Evolutionary conservation across 306 rosid species (phyloP), one percentile per base, ranked within the genome.

Genomic region (Aeschynomene evenia): DNA sequence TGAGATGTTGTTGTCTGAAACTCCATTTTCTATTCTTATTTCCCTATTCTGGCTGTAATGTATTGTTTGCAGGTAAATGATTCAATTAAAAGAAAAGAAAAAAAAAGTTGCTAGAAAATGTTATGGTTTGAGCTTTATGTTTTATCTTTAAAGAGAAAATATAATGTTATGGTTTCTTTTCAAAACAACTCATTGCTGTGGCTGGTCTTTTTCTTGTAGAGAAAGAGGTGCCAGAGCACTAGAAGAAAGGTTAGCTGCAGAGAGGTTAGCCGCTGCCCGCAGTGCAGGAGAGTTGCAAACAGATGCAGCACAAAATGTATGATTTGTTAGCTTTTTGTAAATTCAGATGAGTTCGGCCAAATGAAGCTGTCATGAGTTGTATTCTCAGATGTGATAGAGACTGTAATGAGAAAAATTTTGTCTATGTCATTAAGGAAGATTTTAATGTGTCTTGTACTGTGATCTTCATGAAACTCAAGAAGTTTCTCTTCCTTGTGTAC

Each of bases 141-240:
- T 39, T 58, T 63, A 34, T 23, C 37, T 62, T 48, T 22, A 13
- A n/a, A n/a, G n/a, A n/a, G n/a, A n/a, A n/a, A n/a, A n/a, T n/a
- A n/a, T n/a, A n/a, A n/a, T n/a, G n/a, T n/a, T n/a, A n/a, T n/a
- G n/a, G n/a, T n/a, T n/a, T n/a, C n/a, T n/a, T n/a, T n/a, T n/a
- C n/a, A 50, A 63, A 71, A 66, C 59, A 64, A 43, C 68, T 59
- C 5, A 42, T 16, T 16, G 37, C 33, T 78, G 71, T 77, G 26
- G 75, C 54, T 50, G 48, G 3, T 75, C 24, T 45, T 52, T 61
- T 65, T 57, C 55, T 71, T 81, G 83, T 78, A 94, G 97, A 53
- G 98, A 88, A 81, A 84, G 96, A 79, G 97, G 97, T 50, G 98
- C 96, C 50, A 82, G 98, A 65, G 98, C 97, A 22, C 86, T 94